Base-by-base conservation (phyloP, 805 yeast species). In the Metschnikowia matae region DNA sequence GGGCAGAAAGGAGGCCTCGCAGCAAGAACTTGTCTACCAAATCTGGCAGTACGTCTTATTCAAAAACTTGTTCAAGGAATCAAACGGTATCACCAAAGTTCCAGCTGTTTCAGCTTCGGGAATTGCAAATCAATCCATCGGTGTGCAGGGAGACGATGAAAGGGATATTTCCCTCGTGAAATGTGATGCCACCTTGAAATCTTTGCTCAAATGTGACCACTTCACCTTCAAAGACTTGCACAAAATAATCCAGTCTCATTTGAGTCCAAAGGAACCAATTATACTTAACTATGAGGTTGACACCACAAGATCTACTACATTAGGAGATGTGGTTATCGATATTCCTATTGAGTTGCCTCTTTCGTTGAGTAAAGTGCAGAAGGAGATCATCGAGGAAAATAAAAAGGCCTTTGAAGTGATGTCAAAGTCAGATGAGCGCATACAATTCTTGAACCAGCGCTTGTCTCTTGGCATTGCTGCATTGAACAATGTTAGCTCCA, bases 231-330 rank as follows among this genome's bases (percentile, higher is more conserved):
- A 87, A 33, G 89, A 86, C 57, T 76, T 94, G 48, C 78, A 87
- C 61, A 89, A 87, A 59, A 68, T 82, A 37, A 70, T 87, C 31
- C 77, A 81, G 17, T 83, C 81, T 5, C 84, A 81, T 55, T 88
- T 91, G 62, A 70, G 87, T 51, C 97, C 96, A 15, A 73, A 88
- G 13, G 85, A 84, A 52, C 98, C 99, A 21, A 82, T 94, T 34
- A 79, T 77, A 37, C 60, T 94, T 17, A 85, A 85, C 53, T 91
- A 89, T 67, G 82, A 81, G 44, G 79, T 94, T 34, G 79, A 83
- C 61, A 91, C 95, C 1, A 86, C 86, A 51, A 81, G 78, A 55
- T 87, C 90, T 36, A 75, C 88, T 2, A 88, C 92, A 2, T 72
- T 87, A 51, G 96, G 97, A 26, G 95, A 89, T 39, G 71, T 82